Base-by-base conservation (phyloP, 345 rosid species). In the Chamaenerion angustifolium region DNA sequence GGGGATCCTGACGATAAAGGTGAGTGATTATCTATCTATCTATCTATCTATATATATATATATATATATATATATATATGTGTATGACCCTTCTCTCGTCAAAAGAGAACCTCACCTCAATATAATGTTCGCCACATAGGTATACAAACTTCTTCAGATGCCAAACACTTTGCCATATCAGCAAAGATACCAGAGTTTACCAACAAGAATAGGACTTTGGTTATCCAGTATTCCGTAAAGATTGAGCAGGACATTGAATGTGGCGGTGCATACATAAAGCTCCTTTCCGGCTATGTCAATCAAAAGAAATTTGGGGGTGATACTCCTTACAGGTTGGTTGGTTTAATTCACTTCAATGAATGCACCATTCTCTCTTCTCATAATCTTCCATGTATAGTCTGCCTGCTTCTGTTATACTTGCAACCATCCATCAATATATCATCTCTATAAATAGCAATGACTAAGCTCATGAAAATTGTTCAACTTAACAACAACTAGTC, bases 251-350 rank as follows among this genome's bases (percentile, higher is more conserved):
- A 90, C 59, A 83, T 90, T 42, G 96, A 90, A 65, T 90, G 98
- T 61, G 98, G 98, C 5, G 98, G 98, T 16, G 96, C 88, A 45
- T 86, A 90, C 72, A 79, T 90, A 55, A 86, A 90, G 77, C 94
- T 90, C 63, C 87, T 65, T 52, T 90, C 96, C 13, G 89, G 89
- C 23, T 86, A 76, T 61, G 96, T 90, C 27, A 90, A 86, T 71
- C 98, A 90, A 63, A 90, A 90, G 75, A 89, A 86, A 64, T 90
- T 78, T 71, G 98, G 98, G 43, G 98, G 98, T n/a, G 98, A 90
- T 64, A 81, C 98, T 49, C 98, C 98, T 50, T 90, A 83, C 68
- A 83, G 94, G 98, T 90, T 48, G 12, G 49, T 67, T 7, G 3
- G 4, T 8, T 4, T 31, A 31, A 21, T 21, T 21, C 2, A 21